These are phyloP conservation scores for Exserohilum turcica DNA, from an alignment of 2,329 filamentous ascomycete genomes.

Conservation along the genomic window DNA sequence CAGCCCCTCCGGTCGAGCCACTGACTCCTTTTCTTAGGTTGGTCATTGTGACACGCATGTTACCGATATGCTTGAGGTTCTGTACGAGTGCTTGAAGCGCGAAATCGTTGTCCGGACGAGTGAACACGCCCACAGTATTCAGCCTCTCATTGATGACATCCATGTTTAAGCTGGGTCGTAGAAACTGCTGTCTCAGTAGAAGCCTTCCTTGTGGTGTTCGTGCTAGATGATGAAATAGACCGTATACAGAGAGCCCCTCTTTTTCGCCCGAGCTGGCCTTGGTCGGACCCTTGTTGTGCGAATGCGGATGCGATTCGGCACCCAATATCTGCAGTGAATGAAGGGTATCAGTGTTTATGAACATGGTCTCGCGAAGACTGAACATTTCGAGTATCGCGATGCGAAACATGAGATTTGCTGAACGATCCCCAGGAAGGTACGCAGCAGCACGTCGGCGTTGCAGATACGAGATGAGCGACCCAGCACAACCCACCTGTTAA, in stretches of 20 bases:
- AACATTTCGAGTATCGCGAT: conserved; percentile 75
- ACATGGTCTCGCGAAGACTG: conserved; percentile 69
- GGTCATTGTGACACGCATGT: conserved; percentile 70
- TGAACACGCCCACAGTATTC: conserved; percentile 68
- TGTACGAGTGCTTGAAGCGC: conserved; percentile 62
- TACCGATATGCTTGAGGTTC: conserved; percentile 72
- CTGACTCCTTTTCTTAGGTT: conserved; percentile 80
- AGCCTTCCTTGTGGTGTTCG: conserved; percentile 78
- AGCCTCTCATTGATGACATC: conserved; percentile 73
- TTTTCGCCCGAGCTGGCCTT: conserved; percentile 68
- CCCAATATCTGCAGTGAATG: conserved; percentile 83
- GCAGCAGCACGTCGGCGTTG: conserved; percentile 69
- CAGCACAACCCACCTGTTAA: conserved; percentile 75
- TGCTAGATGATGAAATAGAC: conserved; percentile 75
- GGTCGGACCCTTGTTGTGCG: conserved; percentile 73
- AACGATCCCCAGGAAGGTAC: conserved; percentile 65
- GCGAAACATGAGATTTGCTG: conserved; percentile 61
- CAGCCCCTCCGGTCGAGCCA: conserved; percentile 54
- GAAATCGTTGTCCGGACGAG: conserved; percentile 69
- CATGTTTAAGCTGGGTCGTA: conserved; percentile 75
- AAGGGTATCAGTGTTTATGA: conserved; percentile 80
- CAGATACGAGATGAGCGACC: conserved; percentile 82
- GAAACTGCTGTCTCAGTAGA: conserved; percentile 76
- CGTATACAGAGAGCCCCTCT: conserved; percentile 83
- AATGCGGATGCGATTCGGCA: conserved; percentile 81